Conservation (phyloP, 352 stramenopile species). For the Globisporangium carolinianum region DNA sequence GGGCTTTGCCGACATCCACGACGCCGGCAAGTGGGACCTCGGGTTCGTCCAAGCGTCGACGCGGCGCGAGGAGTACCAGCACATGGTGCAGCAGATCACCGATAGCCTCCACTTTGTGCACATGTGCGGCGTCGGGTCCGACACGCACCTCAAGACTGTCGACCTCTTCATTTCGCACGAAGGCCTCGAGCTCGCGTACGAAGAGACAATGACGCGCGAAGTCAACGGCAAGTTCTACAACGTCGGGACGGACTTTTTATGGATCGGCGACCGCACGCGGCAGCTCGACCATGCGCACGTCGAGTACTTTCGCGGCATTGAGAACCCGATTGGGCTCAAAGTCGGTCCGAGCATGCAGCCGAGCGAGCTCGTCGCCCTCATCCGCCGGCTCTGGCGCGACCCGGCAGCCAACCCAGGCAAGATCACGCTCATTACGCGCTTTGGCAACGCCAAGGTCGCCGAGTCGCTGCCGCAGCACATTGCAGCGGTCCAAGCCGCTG, state of each 20-base stretch:
- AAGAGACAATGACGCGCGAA: conserved; percentile 95
- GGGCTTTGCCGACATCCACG: conserved; percentile 96
- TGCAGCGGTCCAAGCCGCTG: conserved; percentile 91
- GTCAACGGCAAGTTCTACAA: conserved; percentile 96
- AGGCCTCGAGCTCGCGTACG: conserved; percentile 96
- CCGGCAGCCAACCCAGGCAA: conserved; percentile 90
- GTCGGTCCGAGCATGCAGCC: conserved; percentile 94
- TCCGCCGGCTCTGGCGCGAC: conserved; percentile 94
- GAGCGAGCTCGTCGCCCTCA: conserved; percentile 93
- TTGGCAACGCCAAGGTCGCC: conserved; percentile 92
- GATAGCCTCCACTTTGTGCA: conserved; percentile 96
- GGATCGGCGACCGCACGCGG: conserved; percentile 97
- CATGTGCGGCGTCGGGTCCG: conserved; percentile 92
- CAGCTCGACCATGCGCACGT: conserved; percentile 97
- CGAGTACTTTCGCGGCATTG: conserved; percentile 97
- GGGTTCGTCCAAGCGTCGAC: conserved; percentile 97
- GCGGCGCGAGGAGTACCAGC: conserved; percentile 89
- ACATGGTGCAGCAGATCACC: conserved; percentile 96
- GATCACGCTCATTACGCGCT: conserved; percentile 97
- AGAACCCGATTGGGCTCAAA: conserved; percentile 99
- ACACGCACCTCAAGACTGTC: conserved; percentile 90
- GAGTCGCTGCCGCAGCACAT: conserved; percentile 95
- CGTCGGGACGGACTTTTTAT: conserved; percentile 97
- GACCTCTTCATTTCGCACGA: conserved; percentile 98
- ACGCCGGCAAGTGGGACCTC: conserved; percentile 96